phyloP scores from a whole-genome alignment of 2,329 filamentous ascomycete species.

The Chaetomium sp. region DNA sequence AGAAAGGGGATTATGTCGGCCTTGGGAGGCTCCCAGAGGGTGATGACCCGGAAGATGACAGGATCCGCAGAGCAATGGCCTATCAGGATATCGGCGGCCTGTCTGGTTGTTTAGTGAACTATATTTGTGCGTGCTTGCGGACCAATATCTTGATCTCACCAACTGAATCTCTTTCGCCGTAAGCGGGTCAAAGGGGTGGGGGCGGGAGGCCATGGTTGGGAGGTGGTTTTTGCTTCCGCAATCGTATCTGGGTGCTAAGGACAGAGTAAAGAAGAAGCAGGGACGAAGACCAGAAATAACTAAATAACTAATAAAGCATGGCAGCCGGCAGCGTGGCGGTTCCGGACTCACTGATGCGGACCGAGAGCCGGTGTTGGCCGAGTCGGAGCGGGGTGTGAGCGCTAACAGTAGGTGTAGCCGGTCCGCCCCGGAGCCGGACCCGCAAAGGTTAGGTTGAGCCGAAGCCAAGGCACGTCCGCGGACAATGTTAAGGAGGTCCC shows the following conservation, averaged over 20 bases:
- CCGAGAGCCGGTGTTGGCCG: slow-evolving; percentile 12
- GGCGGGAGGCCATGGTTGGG: not conserved
- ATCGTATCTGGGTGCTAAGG: not conserved
- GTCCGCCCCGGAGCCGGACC: slow-evolving; percentile 11
- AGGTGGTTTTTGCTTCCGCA: not conserved
- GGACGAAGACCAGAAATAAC: not conserved
- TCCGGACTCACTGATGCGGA: not conserved
- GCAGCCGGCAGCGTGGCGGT: not conserved
- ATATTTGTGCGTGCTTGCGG: not conserved
- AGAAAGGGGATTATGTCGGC: slow-evolving; percentile 50
- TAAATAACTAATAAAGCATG: not conserved
- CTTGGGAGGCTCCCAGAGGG: slow-evolving; percentile 54
- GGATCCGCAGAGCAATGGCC: not conserved
- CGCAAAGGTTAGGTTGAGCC: slow-evolving; percentile 20
- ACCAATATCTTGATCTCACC: slow-evolving; percentile 2
- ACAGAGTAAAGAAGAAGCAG: not conserved
- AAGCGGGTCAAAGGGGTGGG: slow-evolving; percentile 23
- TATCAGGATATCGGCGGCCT: slow-evolving; percentile 24
- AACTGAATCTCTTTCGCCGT: slow-evolving; percentile 17
- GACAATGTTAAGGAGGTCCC: not conserved
- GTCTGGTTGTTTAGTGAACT: not conserved
- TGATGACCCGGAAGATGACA: slow-evolving; percentile 51
- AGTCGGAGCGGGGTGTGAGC: slow-evolving; percentile 19
- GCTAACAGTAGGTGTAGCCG: slow-evolving; percentile 19
- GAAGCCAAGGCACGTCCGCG: not conserved